Percentiles rank a stretch among this genome's conserved stretches.
Conservation (phyloP, 1,284 basidiomycete species). For the Porodaedalea pini region DNA sequence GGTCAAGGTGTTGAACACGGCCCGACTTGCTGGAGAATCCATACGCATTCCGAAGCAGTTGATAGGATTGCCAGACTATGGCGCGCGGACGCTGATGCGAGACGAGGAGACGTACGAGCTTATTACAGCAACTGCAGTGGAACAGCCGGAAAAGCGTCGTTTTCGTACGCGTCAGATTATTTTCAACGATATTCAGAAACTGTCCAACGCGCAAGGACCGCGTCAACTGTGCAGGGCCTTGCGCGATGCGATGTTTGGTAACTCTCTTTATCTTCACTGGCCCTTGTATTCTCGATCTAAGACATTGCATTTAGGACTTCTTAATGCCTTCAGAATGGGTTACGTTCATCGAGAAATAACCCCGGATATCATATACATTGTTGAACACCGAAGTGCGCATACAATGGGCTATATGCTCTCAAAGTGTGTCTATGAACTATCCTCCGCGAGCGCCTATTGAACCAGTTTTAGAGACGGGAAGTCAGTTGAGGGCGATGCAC, state of each 20-base stretch:
- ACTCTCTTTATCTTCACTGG: not conserved
- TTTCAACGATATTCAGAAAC: not conserved
- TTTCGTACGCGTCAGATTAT: not conserved
- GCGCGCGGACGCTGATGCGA: not conserved
- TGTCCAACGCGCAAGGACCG: not conserved
- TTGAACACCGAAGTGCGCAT: not conserved
- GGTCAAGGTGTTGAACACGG: not conserved
- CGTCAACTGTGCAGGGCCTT: not conserved
- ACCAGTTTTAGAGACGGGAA: conserved; percentile 1
- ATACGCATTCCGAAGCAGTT: not conserved
- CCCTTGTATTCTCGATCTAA: not conserved
- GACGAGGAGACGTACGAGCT: not conserved
- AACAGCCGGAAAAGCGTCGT: conserved; percentile 1
- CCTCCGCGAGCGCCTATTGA: not conserved
- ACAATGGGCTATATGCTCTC: conserved; percentile 1
- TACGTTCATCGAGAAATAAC: conserved; percentile 7
- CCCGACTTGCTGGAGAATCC: not conserved
- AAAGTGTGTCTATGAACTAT: not conserved
- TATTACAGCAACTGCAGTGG: not conserved
- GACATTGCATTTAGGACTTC: not conserved
- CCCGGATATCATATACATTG: not conserved
- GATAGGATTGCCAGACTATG: not conserved
- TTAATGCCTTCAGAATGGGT: conserved; percentile 6
- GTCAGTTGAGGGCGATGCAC: not conserved
- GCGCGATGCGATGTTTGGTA: conserved; percentile 6